Evolutionary conservation across 495 filamentous ascomycete genomes (phyloP).

Genomic region (Neurospora sp.): DNA sequence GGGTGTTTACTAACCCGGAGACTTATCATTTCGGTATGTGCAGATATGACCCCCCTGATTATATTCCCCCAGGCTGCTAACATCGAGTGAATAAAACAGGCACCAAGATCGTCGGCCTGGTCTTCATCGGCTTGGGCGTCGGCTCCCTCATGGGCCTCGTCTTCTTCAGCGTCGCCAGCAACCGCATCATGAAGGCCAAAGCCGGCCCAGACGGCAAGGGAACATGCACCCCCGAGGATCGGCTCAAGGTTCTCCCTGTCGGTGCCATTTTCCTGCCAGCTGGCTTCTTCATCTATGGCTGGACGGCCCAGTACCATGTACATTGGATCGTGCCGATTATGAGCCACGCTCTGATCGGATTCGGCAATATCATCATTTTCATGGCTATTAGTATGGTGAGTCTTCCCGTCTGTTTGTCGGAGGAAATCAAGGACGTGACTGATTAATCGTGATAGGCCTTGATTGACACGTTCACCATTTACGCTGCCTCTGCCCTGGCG

Average conservation of each 20-base stretch:
- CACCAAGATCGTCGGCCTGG: slow-evolving; percentile 22
- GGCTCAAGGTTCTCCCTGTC: slow-evolving; percentile 39
- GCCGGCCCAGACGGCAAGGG: slow-evolving; percentile 20
- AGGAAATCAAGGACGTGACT: background rate
- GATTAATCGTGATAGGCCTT: slow-evolving; percentile 14
- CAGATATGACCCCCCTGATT: too few species aligned
- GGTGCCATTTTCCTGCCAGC: slow-evolving; percentile 38
- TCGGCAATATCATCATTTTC: slow-evolving; percentile 4
- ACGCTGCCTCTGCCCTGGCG: slow-evolving; percentile 51
- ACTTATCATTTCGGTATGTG: background rate
- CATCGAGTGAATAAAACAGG: background rate
- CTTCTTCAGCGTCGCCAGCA: slow-evolving; percentile 21
- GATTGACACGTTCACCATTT: slow-evolving; percentile 49
- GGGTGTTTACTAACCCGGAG: slow-evolving; percentile 33
- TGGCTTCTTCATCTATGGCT: slow-evolving; percentile 43
- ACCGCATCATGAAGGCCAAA: slow-evolving; percentile 21
- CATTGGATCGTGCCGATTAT: slow-evolving; percentile 49
- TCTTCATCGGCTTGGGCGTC: slow-evolving; percentile 30
- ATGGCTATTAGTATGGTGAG: slow-evolving; percentile 32
- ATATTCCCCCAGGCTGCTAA: background rate
- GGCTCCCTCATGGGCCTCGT: slow-evolving; percentile 26
- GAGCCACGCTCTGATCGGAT: background rate
- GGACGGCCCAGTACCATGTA: slow-evolving; percentile 53
- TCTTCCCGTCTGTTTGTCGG: slow-evolving; percentile 7
- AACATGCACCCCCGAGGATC: slow-evolving; percentile 35